Conservation (phyloP, 208 protist species). For the Leptomonas pyrrhocoris region DNA sequence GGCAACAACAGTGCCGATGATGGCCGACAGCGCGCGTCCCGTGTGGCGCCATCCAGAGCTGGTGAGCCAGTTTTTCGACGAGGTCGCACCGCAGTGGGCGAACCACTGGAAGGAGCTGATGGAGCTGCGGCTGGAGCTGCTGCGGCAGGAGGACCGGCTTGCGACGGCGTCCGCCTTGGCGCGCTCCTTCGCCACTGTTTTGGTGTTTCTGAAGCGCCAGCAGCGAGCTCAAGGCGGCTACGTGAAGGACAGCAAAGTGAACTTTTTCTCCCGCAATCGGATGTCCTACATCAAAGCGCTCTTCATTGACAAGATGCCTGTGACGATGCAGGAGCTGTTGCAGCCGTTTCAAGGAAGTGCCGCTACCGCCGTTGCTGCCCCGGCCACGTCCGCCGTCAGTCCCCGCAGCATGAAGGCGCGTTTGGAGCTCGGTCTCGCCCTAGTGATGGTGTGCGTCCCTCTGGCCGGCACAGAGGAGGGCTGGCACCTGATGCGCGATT, state of each 20-base stretch:
- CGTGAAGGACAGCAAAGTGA: background rate
- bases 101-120: constrained; percentile 80
- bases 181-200: constrained; percentile 42
- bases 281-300: constrained; percentile 53
- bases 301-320: constrained; percentile 62
- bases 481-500: constrained; percentile 60
- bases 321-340: constrained; percentile 69
- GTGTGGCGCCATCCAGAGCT: constrained; percentile 41
- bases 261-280: constrained; percentile 26
- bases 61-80: constrained; percentile 53
- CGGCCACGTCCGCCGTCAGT: background rate
- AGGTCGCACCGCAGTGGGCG: constrained; percentile 53
- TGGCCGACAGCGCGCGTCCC: no score
- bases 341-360: background rate
- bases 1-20: background rate
- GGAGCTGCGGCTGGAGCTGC: constrained; percentile 57
- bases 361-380: background rate
- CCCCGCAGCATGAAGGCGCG: constrained; percentile 20
- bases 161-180: constrained; percentile 53
- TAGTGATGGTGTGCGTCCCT: constrained; percentile 49
- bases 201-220: constrained; percentile 53
- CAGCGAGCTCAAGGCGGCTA: constrained; percentile 27
- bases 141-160: constrained; percentile 59
- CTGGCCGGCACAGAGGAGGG: constrained; percentile 59
- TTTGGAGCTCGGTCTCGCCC: constrained; percentile 52